These are phyloP conservation scores for Luffa aegyptiaca DNA, from an alignment of 306 rosid genomes.

Conservation along the genomic window DNA sequence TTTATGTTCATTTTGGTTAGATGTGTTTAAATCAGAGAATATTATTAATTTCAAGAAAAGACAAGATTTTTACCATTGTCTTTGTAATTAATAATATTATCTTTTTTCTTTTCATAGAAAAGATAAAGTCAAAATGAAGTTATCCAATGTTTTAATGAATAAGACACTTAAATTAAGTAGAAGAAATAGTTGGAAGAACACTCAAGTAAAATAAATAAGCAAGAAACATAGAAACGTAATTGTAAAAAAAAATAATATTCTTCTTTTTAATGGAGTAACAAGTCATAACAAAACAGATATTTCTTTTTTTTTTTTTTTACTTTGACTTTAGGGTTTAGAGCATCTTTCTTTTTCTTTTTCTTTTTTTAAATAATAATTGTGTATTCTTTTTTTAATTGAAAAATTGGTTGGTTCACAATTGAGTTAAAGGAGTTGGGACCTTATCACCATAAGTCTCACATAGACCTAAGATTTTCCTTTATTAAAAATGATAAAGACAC, in stretches of 20 bases:
- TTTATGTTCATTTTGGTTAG: no score
- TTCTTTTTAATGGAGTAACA: background rate
- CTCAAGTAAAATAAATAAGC: background rate
- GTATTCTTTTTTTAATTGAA: background rate
- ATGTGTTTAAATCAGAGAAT: background rate
- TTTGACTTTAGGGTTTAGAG: background rate
- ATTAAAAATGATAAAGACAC: background rate
- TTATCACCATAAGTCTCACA: background rate
- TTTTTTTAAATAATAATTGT: background rate
- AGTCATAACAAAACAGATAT: background rate
- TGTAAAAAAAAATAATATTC: background rate
- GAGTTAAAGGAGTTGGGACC: background rate
- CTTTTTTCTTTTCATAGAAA: background rate
- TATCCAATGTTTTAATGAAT: no score
- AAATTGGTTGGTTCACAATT: background rate
- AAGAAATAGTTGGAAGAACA: no score
- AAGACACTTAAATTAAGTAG: no score
- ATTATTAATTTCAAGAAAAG: background rate
- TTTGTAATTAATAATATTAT: no score
- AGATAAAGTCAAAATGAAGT: no score
- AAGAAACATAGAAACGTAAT: no score
- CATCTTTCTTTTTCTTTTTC: background rate
- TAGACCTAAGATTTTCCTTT: background rate
- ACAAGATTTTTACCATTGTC: background rate
- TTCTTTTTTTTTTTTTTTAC: no score